phyloP scores from a whole-genome alignment of 768 basidiomycete genomes.

The Lanmaoa pseudosensibilis region DNA sequence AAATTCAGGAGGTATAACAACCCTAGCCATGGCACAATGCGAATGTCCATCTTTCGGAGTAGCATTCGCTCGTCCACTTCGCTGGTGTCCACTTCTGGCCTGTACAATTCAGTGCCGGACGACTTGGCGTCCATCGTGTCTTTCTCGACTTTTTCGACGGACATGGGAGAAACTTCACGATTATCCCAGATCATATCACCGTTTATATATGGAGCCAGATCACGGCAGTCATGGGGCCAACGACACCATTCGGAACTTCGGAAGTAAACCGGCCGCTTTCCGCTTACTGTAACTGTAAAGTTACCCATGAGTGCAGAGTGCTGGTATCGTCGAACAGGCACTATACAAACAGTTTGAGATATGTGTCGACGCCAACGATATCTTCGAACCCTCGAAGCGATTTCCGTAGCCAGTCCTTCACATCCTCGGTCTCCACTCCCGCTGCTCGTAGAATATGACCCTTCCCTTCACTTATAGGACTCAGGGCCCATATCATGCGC shows the following conservation, averaged over 20 bases:
- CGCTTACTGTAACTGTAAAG: no score
- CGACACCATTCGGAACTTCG: no score
- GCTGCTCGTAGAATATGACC: conserved; percentile 72
- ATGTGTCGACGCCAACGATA: conserved; percentile 63
- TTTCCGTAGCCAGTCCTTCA: conserved; percentile 66
- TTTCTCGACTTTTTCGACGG: not conserved
- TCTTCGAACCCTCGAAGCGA: conserved; percentile 51
- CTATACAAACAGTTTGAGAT: conserved; percentile 59
- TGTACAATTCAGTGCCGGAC: conserved; percentile 36
- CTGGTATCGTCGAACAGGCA: not conserved
- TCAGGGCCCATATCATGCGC: conserved; percentile 82
- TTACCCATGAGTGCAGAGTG: not conserved
- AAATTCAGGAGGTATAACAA: conserved; percentile 76
- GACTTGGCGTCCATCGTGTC: not conserved
- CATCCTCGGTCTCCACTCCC: conserved; percentile 72
- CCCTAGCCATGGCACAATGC: conserved; percentile 74
- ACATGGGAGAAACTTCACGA: conserved; percentile 3
- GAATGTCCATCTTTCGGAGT: conserved; percentile 59
- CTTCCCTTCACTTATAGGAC: conserved; percentile 46
- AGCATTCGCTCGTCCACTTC: conserved; percentile 55
- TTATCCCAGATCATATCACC: not conserved
- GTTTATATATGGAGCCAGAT: not conserved
- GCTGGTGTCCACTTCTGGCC: conserved; percentile 52
- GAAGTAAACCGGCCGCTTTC: not conserved
- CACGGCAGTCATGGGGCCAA: not conserved